These are phyloP conservation scores for Gastrolobium bilobum DNA, from an alignment of 306 rosid genomes.

Conservation along the genomic window DNA sequence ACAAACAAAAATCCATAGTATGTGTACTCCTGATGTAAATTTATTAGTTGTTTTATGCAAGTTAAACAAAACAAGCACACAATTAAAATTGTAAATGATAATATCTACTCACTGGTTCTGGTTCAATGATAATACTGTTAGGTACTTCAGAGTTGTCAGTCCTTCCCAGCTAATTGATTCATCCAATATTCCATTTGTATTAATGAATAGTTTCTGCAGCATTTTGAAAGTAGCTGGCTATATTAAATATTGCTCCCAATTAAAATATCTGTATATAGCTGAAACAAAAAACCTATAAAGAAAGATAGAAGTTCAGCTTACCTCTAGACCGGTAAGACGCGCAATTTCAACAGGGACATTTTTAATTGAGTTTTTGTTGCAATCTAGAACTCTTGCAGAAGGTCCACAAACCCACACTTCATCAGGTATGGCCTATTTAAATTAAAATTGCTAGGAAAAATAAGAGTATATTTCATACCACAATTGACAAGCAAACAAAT, in stretches of 20 bases:
- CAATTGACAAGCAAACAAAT: conserved; percentile 18
- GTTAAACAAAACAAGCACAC: conserved; percentile 27
- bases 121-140: conserved; percentile 73
- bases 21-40: conserved; percentile 30
- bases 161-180: conserved; percentile 81
- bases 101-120: conserved; percentile 78
- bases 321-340: conserved; percentile 69
- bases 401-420: conserved; percentile 83
- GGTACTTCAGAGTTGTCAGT: conserved; percentile 62
- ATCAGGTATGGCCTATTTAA: conserved; percentile 75
- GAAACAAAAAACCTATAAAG: conserved; percentile 35
- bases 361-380: conserved; percentile 68
- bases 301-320: conserved; percentile 43
- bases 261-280: neutral
- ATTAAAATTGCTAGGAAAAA: conserved; percentile 26
- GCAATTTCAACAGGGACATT: conserved; percentile 66
- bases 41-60: neutral
- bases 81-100: conserved; percentile 33
- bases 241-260: conserved; percentile 20
- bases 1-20: conserved; percentile 20
- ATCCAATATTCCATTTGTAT: conserved; percentile 66
- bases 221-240: conserved; percentile 40
- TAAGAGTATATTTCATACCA: conserved; percentile 34
- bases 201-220: conserved; percentile 72
- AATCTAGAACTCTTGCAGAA: conserved; percentile 77